These are phyloP conservation scores for Oryza meyeriana DNA, from an alignment of 176 grass and related monocot genomes.

Conservation along the genomic window DNA sequence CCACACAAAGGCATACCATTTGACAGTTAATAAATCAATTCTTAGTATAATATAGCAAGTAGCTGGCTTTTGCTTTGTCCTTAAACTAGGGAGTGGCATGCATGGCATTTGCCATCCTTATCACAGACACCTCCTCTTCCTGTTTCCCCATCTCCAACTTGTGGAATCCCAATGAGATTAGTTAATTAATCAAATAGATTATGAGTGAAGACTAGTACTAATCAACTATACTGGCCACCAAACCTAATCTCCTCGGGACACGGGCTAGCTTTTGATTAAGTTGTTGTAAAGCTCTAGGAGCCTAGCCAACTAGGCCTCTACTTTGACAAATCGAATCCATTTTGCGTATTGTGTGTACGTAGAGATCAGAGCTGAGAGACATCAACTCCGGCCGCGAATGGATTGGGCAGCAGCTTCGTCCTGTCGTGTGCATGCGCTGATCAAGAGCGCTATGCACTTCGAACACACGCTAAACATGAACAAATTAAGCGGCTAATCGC, in stretches of 20 bases:
- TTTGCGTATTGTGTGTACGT: not conserved
- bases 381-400: not conserved
- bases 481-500: not conserved
- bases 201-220: not conserved
- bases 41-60: not conserved
- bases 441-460: not conserved
- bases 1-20: conserved; percentile 8
- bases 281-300: not conserved
- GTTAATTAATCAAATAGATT: not conserved
- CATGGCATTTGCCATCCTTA: conserved; percentile 44
- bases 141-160: conserved; percentile 86
- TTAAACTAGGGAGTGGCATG: conserved; percentile 22
- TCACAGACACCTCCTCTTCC: conserved; percentile 60
- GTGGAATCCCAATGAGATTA: conserved; percentile 38
- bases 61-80: conserved; percentile 15
- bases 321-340: conserved; percentile 34
- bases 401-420: conserved; percentile 19
- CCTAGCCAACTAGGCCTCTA: not conserved
- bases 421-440: not conserved
- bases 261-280: conserved; percentile 15
- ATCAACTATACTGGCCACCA: conserved; percentile 12
- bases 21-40: not conserved
- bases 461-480: not conserved
- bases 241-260: conserved; percentile 48
- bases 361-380: not conserved